Evolutionary conservation across 164 flowering plant species (phyloP).

Genomic region (Annona squamosa): DNA sequence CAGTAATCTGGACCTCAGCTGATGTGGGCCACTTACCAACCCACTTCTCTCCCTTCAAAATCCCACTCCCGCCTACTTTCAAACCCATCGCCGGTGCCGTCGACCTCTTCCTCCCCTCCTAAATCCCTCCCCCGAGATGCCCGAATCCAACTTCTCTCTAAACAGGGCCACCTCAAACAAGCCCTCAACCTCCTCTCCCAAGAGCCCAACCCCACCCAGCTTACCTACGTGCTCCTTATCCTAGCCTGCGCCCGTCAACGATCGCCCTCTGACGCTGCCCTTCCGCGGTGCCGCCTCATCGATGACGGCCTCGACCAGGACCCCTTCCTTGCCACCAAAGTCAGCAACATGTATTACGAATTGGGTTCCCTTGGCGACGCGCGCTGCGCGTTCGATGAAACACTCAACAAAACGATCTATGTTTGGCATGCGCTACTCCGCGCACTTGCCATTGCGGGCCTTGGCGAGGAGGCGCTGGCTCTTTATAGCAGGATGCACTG

Average conservation of each 20-base stretch:
- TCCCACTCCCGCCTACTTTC: constrained; percentile 11
- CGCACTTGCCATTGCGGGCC: constrained; percentile 58
- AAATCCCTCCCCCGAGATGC: constrained; percentile 26
- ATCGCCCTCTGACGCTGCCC: constrained; percentile 39
- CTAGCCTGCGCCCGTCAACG: constrained; percentile 36
- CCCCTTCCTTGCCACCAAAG: constrained; percentile 78
- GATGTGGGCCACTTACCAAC: neutral
- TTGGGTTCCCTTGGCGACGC: constrained; percentile 45
- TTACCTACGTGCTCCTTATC: constrained; percentile 65
- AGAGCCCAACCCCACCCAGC: constrained; percentile 52
- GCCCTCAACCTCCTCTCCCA: constrained; percentile 52
- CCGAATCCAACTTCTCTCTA: constrained; percentile 45
- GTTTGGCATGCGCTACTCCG: constrained; percentile 78
- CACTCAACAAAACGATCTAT: constrained; percentile 42
- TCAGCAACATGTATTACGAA: constrained; percentile 56
- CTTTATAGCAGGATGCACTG: constrained; percentile 50
- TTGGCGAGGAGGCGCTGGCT: constrained; percentile 44
- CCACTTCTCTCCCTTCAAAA: constrained; percentile 8
- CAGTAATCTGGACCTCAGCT: neutral
- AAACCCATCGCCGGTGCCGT: neutral
- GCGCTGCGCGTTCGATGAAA: constrained; percentile 69
- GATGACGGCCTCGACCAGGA: constrained; percentile 62
- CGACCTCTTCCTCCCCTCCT: neutral
- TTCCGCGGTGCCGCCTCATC: constrained; percentile 47
- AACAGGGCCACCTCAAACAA: constrained; percentile 32